Evolutionary conservation across 805 yeast genomes (phyloP).

Genomic region (Blastobotrys parvus): DNA sequence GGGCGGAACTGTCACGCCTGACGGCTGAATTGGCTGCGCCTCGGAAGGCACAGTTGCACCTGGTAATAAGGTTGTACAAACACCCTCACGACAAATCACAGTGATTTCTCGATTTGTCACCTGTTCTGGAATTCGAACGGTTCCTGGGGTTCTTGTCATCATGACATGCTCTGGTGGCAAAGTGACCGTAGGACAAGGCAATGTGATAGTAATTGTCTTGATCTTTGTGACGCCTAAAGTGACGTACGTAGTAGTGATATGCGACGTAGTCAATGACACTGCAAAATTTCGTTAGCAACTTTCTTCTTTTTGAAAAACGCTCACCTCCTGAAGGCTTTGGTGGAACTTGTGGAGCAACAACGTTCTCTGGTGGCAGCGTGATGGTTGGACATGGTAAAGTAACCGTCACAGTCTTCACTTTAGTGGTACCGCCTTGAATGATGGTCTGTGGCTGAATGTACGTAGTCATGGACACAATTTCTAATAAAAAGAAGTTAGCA

Average conservation of each 20-base stretch:
- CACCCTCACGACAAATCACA: constrained; percentile 5
- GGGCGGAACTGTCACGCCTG: no score
- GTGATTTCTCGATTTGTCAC: constrained; percentile 5
- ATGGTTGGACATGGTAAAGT: constrained; percentile 15
- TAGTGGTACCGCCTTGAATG: constrained; percentile 7
- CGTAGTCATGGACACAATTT: constrained; percentile 5
- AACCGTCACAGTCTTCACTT: constrained; percentile 7
- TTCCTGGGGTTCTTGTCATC: no score
- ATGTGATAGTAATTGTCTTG: constrained; percentile 1
- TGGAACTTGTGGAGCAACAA: constrained; percentile 6
- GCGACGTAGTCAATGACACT: constrained; percentile 2
- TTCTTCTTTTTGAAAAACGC: not conserved
- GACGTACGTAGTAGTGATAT: constrained; percentile 1
- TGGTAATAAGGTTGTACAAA: not conserved
- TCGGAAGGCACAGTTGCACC: not conserved
- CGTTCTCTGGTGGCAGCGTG: constrained; percentile 3
- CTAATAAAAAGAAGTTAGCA: constrained; percentile 1
- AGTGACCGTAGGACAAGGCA: constrained; percentile 3
- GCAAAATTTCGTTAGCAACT: not conserved
- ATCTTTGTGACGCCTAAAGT: not conserved
- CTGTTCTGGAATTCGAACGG: no score
- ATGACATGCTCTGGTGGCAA: constrained; percentile 1
- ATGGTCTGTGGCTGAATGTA: constrained; percentile 8
- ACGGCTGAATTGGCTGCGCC: no score
- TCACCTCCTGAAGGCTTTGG: constrained; percentile 7